A percentile compares a stretch with the other conserved stretches of the same genome.
Evolutionary conservation across 805 yeast species (phyloP).

Genomic region (Citeromyces matritensis): DNA sequence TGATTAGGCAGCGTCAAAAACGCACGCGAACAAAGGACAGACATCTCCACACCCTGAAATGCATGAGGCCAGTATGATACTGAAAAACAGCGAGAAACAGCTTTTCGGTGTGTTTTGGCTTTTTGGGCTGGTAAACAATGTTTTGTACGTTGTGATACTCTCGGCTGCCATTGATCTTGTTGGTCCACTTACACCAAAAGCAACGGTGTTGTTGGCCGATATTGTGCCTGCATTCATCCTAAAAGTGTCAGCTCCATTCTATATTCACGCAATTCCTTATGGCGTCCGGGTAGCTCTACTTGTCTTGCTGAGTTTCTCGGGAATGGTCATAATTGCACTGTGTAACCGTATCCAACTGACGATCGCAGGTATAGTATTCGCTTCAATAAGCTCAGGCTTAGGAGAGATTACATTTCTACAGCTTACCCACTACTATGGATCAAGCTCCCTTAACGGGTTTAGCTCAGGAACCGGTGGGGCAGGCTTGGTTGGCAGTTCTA

Average conservation of each 20-base stretch:
- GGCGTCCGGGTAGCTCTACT: conserved; percentile 32
- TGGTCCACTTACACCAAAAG: conserved; percentile 73
- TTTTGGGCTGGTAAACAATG: conserved; percentile 80
- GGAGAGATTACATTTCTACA: conserved; percentile 87
- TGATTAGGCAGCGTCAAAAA: no score
- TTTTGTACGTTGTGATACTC: conserved; percentile 79
- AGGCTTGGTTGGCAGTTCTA: conserved; percentile 71
- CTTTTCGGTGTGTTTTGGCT: conserved; percentile 50
- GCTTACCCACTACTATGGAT: conserved; percentile 62
- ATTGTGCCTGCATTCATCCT: conserved; percentile 68
- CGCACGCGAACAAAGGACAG: no score
- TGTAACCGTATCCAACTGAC: conserved; percentile 19
- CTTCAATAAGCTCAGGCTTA: conserved; percentile 74
- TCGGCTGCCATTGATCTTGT: conserved; percentile 90
- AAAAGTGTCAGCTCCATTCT: conserved; percentile 68
- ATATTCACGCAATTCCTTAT: conserved; percentile 54
- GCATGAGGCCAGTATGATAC: no score
- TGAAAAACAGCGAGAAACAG: conserved; percentile 3
- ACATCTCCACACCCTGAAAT: no score
- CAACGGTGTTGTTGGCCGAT: conserved; percentile 73
- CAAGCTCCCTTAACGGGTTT: conserved; percentile 62
- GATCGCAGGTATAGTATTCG: conserved; percentile 59
- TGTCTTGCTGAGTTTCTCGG: conserved; percentile 44
- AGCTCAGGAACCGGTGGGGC: conserved; percentile 96
- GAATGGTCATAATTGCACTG: conserved; percentile 59